phyloP scores from a whole-genome alignment of 495 filamentous ascomycete species.

The Lasiosphaeria hispida region DNA sequence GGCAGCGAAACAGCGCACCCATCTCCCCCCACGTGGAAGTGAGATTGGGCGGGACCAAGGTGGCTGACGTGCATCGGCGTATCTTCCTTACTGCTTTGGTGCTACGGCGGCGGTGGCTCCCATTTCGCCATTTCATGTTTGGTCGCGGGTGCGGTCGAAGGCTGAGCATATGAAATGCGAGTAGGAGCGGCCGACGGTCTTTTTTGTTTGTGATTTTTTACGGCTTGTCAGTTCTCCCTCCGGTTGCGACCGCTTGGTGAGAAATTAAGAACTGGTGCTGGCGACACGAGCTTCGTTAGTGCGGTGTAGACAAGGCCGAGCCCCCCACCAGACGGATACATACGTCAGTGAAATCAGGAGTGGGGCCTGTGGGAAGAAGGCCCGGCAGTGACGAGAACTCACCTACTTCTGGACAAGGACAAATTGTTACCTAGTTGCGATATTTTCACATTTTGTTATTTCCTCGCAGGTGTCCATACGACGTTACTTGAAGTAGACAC shows the following conservation, averaged over 20 bases:
- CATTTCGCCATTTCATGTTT: no score
- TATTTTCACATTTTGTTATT: not conserved
- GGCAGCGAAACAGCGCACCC: not conserved
- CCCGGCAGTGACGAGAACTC: conserved; percentile 1
- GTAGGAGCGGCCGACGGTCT: no score
- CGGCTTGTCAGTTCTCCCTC: no score
- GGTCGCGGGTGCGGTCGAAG: no score
- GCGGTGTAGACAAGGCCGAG: no score
- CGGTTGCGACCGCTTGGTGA: not conserved
- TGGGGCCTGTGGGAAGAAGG: not conserved
- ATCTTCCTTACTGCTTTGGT: not conserved
- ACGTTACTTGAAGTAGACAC: no score
- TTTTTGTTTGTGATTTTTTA: no score
- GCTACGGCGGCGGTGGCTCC: no score
- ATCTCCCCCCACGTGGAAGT: conserved; percentile 3
- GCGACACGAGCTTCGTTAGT: no score
- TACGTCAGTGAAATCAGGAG: not conserved
- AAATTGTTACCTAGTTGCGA: not conserved
- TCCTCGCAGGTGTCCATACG: not conserved
- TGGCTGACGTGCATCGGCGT: conserved; percentile 4
- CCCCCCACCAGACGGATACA: not conserved
- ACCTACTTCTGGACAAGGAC: not conserved
- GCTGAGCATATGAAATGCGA: no score
- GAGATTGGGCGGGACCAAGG: not conserved
- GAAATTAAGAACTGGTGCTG: not conserved